These are phyloP conservation scores for Diplodia corticola DNA, from an alignment of 2,329 filamentous ascomycete species.

Conservation along the genomic window DNA sequence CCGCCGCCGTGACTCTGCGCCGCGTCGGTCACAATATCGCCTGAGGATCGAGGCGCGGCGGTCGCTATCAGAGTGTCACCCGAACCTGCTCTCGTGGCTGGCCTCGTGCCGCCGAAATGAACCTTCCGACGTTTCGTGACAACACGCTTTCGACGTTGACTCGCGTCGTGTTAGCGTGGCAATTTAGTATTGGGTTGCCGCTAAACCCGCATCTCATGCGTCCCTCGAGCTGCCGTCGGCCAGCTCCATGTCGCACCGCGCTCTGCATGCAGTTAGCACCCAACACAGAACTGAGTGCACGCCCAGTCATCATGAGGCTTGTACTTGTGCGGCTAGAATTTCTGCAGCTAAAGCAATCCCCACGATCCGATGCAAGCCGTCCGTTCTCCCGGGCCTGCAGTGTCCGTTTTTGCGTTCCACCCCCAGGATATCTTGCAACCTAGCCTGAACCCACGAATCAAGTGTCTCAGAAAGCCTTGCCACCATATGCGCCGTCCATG, in stretches of 20 bases:
- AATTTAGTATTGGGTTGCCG: neutral
- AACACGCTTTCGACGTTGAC: neutral
- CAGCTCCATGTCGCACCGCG: constrained; percentile 4
- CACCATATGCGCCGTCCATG: neutral
- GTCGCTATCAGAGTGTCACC: neutral
- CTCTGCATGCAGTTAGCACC: constrained; percentile 7
- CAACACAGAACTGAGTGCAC: neutral
- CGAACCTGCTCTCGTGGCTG: neutral
- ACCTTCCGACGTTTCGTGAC: neutral
- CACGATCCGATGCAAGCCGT: constrained; percentile 8
- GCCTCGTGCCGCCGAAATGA: neutral
- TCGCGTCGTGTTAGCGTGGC: neutral
- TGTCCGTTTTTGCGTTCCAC: constrained; percentile 5
- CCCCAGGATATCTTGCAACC: constrained; percentile 14
- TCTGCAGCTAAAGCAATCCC: constrained; percentile 14
- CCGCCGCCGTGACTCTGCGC: neutral
- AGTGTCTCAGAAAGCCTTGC: constrained; percentile 1
- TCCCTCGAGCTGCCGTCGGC: neutral
- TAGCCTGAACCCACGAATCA: constrained; percentile 8
- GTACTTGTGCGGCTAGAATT: constrained; percentile 3
- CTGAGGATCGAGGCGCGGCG: neutral
- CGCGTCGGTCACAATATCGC: neutral
- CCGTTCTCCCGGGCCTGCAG: neutral
- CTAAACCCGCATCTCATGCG: too few species aligned
- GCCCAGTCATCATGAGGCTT: neutral